Conservation (phyloP, 176 grass and related monocot genomes). For the Luzula sylvatica region DNA sequence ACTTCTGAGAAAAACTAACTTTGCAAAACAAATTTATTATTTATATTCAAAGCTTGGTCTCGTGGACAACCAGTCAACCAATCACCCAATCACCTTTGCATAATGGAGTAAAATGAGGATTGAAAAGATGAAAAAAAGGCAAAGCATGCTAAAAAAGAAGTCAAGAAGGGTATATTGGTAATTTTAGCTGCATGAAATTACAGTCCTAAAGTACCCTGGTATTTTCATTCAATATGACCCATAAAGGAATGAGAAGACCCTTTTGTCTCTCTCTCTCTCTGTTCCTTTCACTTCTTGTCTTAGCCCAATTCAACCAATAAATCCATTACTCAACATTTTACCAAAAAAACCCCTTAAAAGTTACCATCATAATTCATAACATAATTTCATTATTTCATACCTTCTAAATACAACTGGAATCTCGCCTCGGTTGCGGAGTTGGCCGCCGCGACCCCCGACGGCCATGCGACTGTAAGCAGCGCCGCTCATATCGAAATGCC, state of each 20-base stretch:
- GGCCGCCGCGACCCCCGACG: constrained; percentile 36
- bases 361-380: not conserved
- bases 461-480: constrained; percentile 89
- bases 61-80: not conserved
- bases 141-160: constrained; percentile 20
- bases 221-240: not conserved
- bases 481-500: constrained; percentile 96
- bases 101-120: not conserved
- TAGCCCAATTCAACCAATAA: not conserved
- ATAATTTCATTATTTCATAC: constrained; percentile 21
- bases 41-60: too few species aligned
- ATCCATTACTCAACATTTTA: not conserved
- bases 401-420: constrained; percentile 57
- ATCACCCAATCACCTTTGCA: too few species aligned
- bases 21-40: not conserved
- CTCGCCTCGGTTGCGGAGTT: constrained; percentile 65
- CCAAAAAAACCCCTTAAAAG: not conserved
- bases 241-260: not conserved
- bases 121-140: not conserved
- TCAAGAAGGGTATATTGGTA: constrained; percentile 3
- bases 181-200: not conserved
- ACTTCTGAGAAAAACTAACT: not conserved
- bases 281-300: not conserved
- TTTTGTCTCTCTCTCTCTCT: constrained; percentile 1
- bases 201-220: not conserved